Conservation (phyloP, 1,284 basidiomycete genomes). For the Cryptococcus neoformans region DNA sequence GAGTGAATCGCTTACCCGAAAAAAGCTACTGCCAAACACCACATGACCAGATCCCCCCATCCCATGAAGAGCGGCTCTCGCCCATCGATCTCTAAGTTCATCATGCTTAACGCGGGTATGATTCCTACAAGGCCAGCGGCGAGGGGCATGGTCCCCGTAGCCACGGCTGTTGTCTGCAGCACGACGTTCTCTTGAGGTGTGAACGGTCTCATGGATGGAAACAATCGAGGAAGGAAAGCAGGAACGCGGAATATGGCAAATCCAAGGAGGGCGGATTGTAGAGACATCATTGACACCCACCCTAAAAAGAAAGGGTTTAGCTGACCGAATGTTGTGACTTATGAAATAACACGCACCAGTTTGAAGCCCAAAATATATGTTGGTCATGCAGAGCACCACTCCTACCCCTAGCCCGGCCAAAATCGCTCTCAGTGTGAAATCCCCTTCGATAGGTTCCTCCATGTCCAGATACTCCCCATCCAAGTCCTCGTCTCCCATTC, state of each 20-base stretch:
- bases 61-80: constrained; percentile 67
- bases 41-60: constrained; percentile 68
- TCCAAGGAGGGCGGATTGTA: constrained; percentile 88
- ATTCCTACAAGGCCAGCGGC: constrained; percentile 95
- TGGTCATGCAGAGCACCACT: constrained; percentile 47
- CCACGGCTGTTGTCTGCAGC: constrained; percentile 91
- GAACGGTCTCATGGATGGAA: constrained; percentile 52
- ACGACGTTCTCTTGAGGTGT: constrained; percentile 89
- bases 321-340: background rate
- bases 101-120: constrained; percentile 78
- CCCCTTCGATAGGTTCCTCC: constrained; percentile 30
- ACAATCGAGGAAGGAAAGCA: constrained; percentile 54
- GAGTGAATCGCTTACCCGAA: constrained; percentile 62
- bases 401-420: constrained; percentile 46
- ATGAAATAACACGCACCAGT: constrained; percentile 26
- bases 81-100: constrained; percentile 72
- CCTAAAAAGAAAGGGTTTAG: constrained; percentile 19
- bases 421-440: constrained; percentile 47
- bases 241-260: constrained; percentile 75
- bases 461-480: constrained; percentile 12
- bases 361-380: constrained; percentile 51
- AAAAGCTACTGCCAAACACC: constrained; percentile 72
- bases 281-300: constrained; percentile 71
- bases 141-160: constrained; percentile 79
- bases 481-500: constrained; percentile 17